phyloP scores from a whole-genome alignment of 2,329 filamentous ascomycete genomes.

The Grosmannia clavigera region DNA sequence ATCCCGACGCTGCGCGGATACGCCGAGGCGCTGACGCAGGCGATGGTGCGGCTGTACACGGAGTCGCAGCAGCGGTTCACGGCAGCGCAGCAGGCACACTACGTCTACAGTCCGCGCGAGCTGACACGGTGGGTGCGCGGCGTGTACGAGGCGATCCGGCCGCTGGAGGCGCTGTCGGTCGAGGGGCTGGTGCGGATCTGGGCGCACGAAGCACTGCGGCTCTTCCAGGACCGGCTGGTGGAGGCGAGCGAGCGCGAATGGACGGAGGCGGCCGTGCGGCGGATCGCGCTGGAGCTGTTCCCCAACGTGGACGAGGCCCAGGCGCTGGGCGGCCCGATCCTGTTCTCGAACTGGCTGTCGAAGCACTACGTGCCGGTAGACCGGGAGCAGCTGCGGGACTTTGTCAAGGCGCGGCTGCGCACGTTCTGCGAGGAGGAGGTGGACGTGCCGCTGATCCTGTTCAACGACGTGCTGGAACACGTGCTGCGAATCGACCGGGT shows the following conservation, averaged over 20 bases:
- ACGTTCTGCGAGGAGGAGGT: conserved; percentile 99
- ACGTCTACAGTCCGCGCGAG: conserved; percentile 98
- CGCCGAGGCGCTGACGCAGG: conserved; percentile 82
- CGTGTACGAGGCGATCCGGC: conserved; percentile 91
- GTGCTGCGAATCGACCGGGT: conserved; percentile 97
- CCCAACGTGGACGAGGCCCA: conserved; percentile 86
- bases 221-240: conserved; percentile 96
- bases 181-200: conserved; percentile 94
- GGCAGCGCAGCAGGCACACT: conserved; percentile 92
- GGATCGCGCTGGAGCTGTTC: conserved; percentile 84
- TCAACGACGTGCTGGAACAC: conserved; percentile 97
- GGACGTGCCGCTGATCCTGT: conserved; percentile 95
- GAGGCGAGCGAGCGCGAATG: conserved; percentile 87
- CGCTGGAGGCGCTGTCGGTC: conserved; percentile 73
- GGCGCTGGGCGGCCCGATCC: conserved; percentile 80
- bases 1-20: conserved; percentile 91
- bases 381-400: conserved; percentile 86
- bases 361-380: conserved; percentile 98
- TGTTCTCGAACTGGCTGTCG: conserved; percentile 99
- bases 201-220: conserved; percentile 89
- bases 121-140: conserved; percentile 95
- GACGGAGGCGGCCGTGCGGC: conserved; percentile 79
- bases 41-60: conserved; percentile 94
- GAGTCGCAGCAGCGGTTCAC: conserved; percentile 94
- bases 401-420: conserved; percentile 90